Percentiles rank a stretch among this genome's conserved stretches.
phyloP scores from a whole-genome alignment of 2,329 filamentous ascomycete genomes.

The Fusarium multiceps region DNA sequence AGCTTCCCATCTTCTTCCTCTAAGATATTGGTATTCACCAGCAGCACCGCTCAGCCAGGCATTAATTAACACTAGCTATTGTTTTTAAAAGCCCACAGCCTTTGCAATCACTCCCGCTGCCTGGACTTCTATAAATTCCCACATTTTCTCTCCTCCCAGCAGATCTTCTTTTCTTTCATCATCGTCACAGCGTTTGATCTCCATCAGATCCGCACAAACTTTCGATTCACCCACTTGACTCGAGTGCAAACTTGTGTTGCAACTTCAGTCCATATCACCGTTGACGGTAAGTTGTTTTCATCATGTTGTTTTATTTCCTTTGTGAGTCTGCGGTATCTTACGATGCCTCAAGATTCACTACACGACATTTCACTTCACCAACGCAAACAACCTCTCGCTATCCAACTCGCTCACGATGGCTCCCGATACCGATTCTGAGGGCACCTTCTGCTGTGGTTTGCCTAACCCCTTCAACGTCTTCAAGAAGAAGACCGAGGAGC shows the following conservation, averaged over 20 bases:
- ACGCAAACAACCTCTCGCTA: not conserved
- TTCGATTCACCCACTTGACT: not conserved
- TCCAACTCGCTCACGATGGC: slow-evolving; percentile 2
- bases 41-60: not conserved
- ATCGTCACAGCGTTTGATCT: slow-evolving; percentile 1
- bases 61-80: not conserved
- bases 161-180: not conserved
- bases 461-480: too few relatives aligned
- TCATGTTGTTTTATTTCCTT: slow-evolving; percentile 4
- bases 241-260: slow-evolving; percentile 3
- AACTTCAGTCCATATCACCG: not conserved
- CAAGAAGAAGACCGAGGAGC: not conserved
- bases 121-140: slow-evolving; percentile 16
- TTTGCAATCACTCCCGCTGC: slow-evolving; percentile 4
- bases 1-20: slow-evolving; percentile 3
- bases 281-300: slow-evolving; percentile 6
- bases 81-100: not conserved
- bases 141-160: not conserved
- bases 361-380: not conserved
- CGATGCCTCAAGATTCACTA: not conserved
- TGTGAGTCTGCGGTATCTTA: slow-evolving; percentile 8
- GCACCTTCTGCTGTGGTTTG: too few relatives aligned
- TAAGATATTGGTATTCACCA: slow-evolving; percentile 1
- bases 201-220: not conserved
- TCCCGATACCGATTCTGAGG: not conserved